Evolutionary conservation across 2,329 filamentous ascomycete species (phyloP).

Genomic region (Trichoderma semiorbis): DNA sequence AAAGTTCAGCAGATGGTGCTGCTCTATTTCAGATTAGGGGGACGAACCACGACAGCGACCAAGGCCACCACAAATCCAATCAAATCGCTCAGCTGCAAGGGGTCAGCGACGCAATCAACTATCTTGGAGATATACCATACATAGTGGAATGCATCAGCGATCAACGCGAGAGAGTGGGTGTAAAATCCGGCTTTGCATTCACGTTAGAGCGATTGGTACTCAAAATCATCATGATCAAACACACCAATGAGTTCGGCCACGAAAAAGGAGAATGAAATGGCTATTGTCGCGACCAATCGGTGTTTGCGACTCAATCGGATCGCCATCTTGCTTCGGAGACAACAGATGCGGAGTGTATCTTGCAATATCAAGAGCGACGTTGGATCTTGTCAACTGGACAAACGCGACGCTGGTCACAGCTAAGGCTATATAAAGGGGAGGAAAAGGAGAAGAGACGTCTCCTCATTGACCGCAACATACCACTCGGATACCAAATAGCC

Average conservation of each 20-base stretch:
- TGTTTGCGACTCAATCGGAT: slow-evolving; percentile 36
- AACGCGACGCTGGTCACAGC: not conserved
- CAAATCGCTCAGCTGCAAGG: slow-evolving; percentile 61
- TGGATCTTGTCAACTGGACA: too few relatives aligned
- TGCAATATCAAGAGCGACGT: not conserved
- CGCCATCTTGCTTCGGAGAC: not conserved
- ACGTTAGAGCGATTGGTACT: not conserved
- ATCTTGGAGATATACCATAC: slow-evolving; percentile 36
- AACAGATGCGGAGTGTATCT: not conserved
- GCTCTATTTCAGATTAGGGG: too few relatives aligned
- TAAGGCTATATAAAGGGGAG: not conserved
- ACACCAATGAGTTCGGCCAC: slow-evolving; percentile 48
- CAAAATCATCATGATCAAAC: not conserved
- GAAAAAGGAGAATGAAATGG: slow-evolving; percentile 50
- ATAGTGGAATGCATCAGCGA: slow-evolving; percentile 78
- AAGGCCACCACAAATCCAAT: slow-evolving; percentile 67
- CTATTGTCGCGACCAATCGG: slow-evolving; percentile 46
- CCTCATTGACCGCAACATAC: not conserved
- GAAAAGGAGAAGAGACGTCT: not conserved
- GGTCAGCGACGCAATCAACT: slow-evolving; percentile 17
- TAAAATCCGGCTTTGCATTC: slow-evolving; percentile 57
- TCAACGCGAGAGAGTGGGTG: slow-evolving; percentile 66
- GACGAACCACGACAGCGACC: slow-evolving; percentile 56
- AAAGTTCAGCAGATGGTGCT: not conserved
- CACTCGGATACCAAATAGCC: not conserved